Evolutionary conservation across 2,329 filamentous ascomycete species (phyloP).

Genomic region (Aspergillus ruber): DNA sequence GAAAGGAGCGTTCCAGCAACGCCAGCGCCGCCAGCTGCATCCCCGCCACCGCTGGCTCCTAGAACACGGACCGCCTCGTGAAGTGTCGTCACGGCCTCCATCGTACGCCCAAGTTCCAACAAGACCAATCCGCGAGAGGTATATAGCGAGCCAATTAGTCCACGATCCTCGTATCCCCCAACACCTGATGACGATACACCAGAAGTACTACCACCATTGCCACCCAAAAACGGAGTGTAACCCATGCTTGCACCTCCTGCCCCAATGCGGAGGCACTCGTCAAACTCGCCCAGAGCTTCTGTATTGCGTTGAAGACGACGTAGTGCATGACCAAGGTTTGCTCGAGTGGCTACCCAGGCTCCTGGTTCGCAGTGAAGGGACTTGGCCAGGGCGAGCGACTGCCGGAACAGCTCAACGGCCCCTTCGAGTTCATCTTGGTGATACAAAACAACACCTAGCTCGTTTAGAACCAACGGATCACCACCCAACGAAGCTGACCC

Average conservation of each 20-base stretch:
- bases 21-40: constrained; percentile 42
- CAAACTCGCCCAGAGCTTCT: constrained; percentile 72
- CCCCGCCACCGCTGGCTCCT: constrained; percentile 39
- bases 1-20: constrained; percentile 41
- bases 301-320: constrained; percentile 64
- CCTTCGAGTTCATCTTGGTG: constrained; percentile 74
- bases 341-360: constrained; percentile 76
- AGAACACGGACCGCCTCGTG: constrained; percentile 60
- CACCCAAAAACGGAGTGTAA: constrained; percentile 59
- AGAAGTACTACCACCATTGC: constrained; percentile 27
- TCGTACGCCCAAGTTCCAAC: constrained; percentile 66
- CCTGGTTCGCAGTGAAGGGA: constrained; percentile 76
- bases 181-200: constrained; percentile 35
- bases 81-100: constrained; percentile 72
- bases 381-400: constrained; percentile 68
- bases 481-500: constrained; percentile 28
- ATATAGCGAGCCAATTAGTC: constrained; percentile 41
- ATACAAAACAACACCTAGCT: constrained; percentile 93
- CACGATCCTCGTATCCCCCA: constrained; percentile 42
- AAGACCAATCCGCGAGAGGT: constrained; percentile 66
- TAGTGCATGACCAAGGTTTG: constrained; percentile 84
- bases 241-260: constrained; percentile 68
- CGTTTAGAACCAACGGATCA: constrained; percentile 87
- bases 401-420: constrained; percentile 69
- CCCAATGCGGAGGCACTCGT: constrained; percentile 76